Evolutionary conservation across 2,329 filamentous ascomycete genomes (phyloP).

Genomic region (Ascochyta pisi): DNA sequence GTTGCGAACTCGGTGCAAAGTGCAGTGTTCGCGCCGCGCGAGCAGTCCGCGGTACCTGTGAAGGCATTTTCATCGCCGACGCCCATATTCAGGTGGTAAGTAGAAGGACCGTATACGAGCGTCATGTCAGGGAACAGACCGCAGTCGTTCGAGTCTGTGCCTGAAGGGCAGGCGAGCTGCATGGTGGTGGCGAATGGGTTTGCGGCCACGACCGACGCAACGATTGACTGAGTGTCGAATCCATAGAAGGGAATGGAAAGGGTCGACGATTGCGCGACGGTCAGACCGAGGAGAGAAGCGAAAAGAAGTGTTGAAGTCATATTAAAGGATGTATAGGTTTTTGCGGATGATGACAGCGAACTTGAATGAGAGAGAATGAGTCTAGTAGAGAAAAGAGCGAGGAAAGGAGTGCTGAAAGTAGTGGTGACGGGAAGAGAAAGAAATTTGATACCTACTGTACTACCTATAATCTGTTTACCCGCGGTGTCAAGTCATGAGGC

Average conservation of each 20-base stretch:
- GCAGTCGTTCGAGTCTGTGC: slow-evolving; percentile 19
- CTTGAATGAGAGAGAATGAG: too few relatives aligned
- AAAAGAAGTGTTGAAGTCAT: slow-evolving; percentile 18
- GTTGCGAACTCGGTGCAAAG: slow-evolving; percentile 31
- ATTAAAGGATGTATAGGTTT: not conserved
- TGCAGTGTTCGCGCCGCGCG: slow-evolving; percentile 14
- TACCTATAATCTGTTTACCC: not conserved
- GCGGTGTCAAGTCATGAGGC: not conserved
- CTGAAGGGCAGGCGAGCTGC: slow-evolving; percentile 17
- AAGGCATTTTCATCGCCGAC: slow-evolving; percentile 23
- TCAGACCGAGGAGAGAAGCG: slow-evolving; percentile 13
- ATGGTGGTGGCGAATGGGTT: slow-evolving; percentile 23
- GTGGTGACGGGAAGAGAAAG: not conserved
- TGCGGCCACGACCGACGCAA: slow-evolving; percentile 25
- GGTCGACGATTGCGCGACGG: slow-evolving; percentile 24
- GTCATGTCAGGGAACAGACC: slow-evolving; percentile 31
- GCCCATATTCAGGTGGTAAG: slow-evolving; percentile 29
- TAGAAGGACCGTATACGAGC: slow-evolving; percentile 29
- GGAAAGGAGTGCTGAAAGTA: not conserved
- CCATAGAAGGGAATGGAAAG: slow-evolving; percentile 23
- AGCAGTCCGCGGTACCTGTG: slow-evolving; percentile 29
- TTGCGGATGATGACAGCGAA: too few relatives aligned
- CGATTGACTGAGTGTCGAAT: slow-evolving; percentile 10
- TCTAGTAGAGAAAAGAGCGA: too few relatives aligned
- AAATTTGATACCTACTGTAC: not conserved